phyloP scores from a whole-genome alignment of 148 eudicot genomes.

The Cornus kousa region DNA sequence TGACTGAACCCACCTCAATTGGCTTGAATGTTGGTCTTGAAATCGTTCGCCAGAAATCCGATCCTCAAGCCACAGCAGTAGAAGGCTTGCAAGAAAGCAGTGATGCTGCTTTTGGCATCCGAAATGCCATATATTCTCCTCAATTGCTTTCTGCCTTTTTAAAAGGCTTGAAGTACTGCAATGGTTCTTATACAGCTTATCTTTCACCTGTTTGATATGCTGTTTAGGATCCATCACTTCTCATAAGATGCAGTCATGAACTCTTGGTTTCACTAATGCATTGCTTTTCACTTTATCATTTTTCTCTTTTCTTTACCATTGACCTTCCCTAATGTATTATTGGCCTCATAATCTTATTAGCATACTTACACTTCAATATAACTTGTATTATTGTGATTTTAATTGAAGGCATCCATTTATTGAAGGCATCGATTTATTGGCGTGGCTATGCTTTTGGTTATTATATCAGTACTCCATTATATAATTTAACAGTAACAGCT shows the following conservation, averaged over 20 bases:
- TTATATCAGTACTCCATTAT: too few relatives aligned
- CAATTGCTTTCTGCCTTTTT: conserved; percentile 48
- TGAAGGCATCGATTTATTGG: too few relatives aligned
- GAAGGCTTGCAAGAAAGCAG: conserved; percentile 32
- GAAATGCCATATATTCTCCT: conserved; percentile 39
- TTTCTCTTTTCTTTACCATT: not conserved
- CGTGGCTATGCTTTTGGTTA: too few relatives aligned
- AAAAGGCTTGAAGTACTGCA: conserved; percentile 58
- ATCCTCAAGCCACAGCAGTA: conserved; percentile 21
- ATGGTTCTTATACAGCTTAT: conserved; percentile 57
- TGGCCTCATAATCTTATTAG: not conserved
- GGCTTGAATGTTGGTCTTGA: conserved; percentile 76
- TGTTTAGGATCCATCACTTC: not conserved
- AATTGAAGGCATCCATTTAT: too few relatives aligned
- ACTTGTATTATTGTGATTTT: too few relatives aligned
- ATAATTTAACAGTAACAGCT: too few relatives aligned
- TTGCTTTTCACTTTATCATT: not conserved
- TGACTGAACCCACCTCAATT: conserved; percentile 52
- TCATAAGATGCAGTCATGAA: not conserved
- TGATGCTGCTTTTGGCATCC: conserved; percentile 43
- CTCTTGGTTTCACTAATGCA: not conserved
- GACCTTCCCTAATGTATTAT: not conserved
- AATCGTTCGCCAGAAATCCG: conserved; percentile 21
- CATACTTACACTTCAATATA: too few relatives aligned
- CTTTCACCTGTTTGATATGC: conserved; percentile 47